Percentiles rank a stretch among this genome's conserved stretches.
phyloP scores from a whole-genome alignment of 2,329 filamentous ascomycete genomes.

The Elsinoe arachidis region DNA sequence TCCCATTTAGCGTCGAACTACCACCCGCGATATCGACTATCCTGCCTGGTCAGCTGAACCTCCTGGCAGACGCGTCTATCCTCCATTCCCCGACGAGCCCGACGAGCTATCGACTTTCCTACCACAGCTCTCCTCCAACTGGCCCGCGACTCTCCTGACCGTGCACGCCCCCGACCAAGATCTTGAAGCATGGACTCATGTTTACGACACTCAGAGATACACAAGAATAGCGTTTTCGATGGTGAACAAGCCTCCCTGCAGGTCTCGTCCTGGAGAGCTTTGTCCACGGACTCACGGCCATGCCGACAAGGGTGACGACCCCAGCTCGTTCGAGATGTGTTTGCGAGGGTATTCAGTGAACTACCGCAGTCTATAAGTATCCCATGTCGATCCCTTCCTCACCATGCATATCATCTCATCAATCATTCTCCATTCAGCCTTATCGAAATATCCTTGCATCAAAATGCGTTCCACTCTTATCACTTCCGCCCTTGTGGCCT shows the following conservation, averaged over 20 bases:
- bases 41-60: no score
- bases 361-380: slow-evolving; percentile 9
- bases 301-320: neutral
- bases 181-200: neutral
- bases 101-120: neutral
- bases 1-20: slow-evolving; percentile 9
- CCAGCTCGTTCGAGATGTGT: neutral
- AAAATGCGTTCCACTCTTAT: slow-evolving; percentile 6
- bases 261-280: slow-evolving; percentile 8
- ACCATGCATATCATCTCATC: neutral
- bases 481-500: neutral
- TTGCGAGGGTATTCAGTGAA: neutral
- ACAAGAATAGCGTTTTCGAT: slow-evolving; percentile 3
- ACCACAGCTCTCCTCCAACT: neutral
- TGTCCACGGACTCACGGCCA: neutral
- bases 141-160: neutral
- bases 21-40: slow-evolving; percentile 5
- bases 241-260: slow-evolving; percentile 10
- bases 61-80: neutral
- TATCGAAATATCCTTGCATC: neutral
- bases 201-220: neutral
- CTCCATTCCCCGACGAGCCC: neutral
- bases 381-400: slow-evolving; percentile 1
- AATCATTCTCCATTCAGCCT: neutral
- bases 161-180: neutral